These are phyloP conservation scores for Globisporangium alternatum DNA, from an alignment of 352 stramenopile genomes.

Conservation along the genomic window DNA sequence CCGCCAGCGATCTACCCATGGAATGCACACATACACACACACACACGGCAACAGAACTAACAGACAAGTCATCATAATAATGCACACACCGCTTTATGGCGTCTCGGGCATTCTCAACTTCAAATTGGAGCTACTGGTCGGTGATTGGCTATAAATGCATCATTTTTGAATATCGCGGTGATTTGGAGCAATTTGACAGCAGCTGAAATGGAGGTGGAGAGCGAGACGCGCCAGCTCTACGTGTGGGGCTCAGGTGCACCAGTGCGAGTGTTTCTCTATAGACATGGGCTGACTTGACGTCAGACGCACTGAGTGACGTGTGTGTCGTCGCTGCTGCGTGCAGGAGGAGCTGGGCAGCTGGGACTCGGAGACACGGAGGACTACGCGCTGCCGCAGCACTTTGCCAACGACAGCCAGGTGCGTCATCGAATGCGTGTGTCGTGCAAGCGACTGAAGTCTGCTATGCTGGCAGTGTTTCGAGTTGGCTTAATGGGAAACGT, in stretches of 20 bases:
- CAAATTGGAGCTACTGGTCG: background rate
- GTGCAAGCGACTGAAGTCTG: background rate
- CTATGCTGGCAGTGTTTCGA: background rate
- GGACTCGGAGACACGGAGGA: constrained; percentile 52
- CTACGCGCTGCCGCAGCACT: constrained; percentile 52
- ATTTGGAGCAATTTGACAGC: background rate
- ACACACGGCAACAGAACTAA: background rate
- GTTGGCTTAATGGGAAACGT: background rate
- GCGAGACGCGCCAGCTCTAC: constrained; percentile 8
- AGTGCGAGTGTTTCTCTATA: background rate
- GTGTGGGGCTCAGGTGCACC: constrained; percentile 61
- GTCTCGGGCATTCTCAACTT: background rate
- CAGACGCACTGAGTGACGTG: background rate
- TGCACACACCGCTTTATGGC: background rate
- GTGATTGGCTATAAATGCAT: constrained; percentile 8
- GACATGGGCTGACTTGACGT: background rate
- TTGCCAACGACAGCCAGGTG: constrained; percentile 13
- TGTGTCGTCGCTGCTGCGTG: background rate
- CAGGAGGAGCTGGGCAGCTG: constrained; percentile 66
- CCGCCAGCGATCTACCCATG: background rate
- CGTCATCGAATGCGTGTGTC: background rate
- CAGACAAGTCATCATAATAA: background rate
- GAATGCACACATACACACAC: background rate
- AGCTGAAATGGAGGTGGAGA: background rate
- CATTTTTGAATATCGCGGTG: background rate